Base-by-base conservation (phyloP, 805 yeast species). In the Teunomyces cretensis region DNA sequence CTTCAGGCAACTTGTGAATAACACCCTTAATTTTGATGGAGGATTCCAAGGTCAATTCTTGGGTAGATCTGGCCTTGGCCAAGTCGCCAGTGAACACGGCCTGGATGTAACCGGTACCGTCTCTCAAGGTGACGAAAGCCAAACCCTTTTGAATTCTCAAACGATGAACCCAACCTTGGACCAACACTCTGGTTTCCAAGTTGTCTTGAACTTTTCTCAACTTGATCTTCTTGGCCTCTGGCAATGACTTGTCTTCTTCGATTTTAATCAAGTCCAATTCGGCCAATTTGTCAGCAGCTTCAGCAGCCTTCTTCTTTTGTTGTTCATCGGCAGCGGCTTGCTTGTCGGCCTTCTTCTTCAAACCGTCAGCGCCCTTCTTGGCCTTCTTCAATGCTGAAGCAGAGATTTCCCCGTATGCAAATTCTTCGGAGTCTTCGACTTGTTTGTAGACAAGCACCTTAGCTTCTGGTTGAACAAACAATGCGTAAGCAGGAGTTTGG, bases 81-180 rank as follows among this genome's bases (percentile, higher is more conserved):
- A 95, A 77, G 64, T 91, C 96, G 43, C 98, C 99, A 37, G 85
- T 69, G 45, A 94, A 74, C 33, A 94, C 92, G 60, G 88, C 77
- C 73, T 94, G 99, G 50, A 94, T 64, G 66, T 62, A 90, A 2
- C 98, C 98, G 31, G 92, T 75, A 57, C 99, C 99, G 65, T 94
- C 99, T 75, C 99, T 85, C 60, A 94, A 74, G 33, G 95, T 94
- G 47, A 95, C 64, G 65, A 94, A 94, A 13, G 86, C 94, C 39
- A 89, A 79, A 38, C 96, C 96, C 74, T 95, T 94, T 69, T 94
- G 98, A 36, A 81, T 57, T 68, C 99, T 84, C 57, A 95, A 76
- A 65, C 99, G 85, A 68, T 94, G 99, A 50, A 94, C 78, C 99
- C 99, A 94, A 50, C 99, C 99, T 53, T 82, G 83, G 36, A 92